These are phyloP conservation scores for Diaporthe amygdali DNA, from an alignment of 2,329 filamentous ascomycete species.

Conservation along the genomic window DNA sequence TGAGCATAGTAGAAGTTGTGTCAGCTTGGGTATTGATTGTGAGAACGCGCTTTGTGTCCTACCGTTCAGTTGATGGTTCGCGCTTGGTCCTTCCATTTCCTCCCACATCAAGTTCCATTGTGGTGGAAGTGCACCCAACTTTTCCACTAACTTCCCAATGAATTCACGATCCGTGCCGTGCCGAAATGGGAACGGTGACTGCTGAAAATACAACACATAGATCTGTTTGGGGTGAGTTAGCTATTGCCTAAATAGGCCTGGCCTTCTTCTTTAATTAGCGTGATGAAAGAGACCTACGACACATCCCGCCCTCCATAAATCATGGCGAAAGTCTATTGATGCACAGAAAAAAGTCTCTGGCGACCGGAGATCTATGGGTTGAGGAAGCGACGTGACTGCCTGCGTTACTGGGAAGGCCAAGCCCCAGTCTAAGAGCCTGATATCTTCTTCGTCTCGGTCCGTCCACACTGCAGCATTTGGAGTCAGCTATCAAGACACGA, in stretches of 20 bases:
- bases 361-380: not conserved
- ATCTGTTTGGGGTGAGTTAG: not conserved
- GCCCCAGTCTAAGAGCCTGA: not conserved
- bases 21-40: not conserved
- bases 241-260: too few species aligned
- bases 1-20: not conserved
- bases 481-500: too few species aligned
- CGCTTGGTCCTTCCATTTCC: not conserved
- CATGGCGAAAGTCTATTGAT: not conserved
- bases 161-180: not conserved
- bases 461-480: too few species aligned
- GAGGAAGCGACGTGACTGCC: not conserved
- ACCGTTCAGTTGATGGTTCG: not conserved
- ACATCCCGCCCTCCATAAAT: constrained; percentile 3
- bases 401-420: not conserved
- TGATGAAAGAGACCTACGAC: not conserved
- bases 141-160: not conserved
- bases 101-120: not conserved
- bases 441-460: not conserved
- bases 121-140: not conserved
- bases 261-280: too few species aligned
- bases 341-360: not conserved
- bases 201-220: not conserved
- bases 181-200: not conserved
- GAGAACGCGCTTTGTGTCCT: not conserved